Conservation (phyloP, 306 rosid genomes). For the Citrullus amarus region DNA sequence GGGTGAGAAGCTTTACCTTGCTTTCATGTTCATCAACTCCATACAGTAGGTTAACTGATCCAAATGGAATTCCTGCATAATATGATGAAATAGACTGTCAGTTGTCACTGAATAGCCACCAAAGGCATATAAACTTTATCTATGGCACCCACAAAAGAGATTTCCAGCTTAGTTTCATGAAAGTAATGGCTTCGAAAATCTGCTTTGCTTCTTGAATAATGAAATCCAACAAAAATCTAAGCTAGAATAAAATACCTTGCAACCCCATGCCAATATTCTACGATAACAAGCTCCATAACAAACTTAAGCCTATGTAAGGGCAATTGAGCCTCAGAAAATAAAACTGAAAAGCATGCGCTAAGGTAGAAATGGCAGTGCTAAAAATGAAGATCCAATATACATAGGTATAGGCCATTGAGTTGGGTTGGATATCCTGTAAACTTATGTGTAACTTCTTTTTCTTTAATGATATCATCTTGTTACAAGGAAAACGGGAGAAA, state of each 20-base stretch:
- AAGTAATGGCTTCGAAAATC: not conserved
- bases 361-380: not conserved
- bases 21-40: constrained; percentile 98
- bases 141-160: not conserved
- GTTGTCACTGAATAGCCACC: not conserved
- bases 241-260: not conserved
- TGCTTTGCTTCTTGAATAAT: not conserved
- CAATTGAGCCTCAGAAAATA: not conserved
- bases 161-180: not conserved
- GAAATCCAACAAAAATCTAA: not conserved
- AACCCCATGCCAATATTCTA: not conserved
- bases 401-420: not conserved
- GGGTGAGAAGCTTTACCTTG: constrained; percentile 50
- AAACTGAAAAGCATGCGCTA: not conserved
- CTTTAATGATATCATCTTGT: not conserved
- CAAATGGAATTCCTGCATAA: constrained; percentile 89
- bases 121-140: not conserved
- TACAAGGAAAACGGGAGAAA: not conserved
- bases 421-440: not conserved
- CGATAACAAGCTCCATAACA: not conserved
- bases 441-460: not conserved
- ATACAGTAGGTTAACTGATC: constrained; percentile 85
- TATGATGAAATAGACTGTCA: not conserved
- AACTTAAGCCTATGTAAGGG: not conserved
- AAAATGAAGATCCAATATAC: not conserved